Evolutionary conservation across 2,329 filamentous ascomycete genomes (phyloP).

Genomic region (Neoarthrinium moseri): DNA sequence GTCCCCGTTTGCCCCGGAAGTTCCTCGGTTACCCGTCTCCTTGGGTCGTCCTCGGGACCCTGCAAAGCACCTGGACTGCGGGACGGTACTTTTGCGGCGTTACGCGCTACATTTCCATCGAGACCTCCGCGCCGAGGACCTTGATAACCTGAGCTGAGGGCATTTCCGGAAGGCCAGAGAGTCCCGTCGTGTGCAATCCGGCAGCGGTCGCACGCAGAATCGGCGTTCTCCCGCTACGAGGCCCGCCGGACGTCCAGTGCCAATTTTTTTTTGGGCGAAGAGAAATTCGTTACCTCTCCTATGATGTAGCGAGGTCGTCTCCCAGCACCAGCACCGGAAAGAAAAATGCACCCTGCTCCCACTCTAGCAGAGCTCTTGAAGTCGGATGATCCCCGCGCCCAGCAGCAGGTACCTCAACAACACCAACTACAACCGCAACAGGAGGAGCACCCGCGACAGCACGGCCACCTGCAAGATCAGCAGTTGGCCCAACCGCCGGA

Average conservation of each 20-base stretch:
- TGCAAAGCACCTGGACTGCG: background rate
- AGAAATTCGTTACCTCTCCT: conserved; percentile 3
- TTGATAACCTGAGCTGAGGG: no score
- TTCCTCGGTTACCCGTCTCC: conserved; percentile 4
- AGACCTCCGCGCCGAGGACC: no score
- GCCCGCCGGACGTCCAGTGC: no score
- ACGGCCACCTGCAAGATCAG: conserved; percentile 9
- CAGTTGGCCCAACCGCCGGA: conserved; percentile 1
- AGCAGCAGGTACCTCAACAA: conserved; percentile 17
- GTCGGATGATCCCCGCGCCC: conserved; percentile 28
- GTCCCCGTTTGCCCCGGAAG: background rate
- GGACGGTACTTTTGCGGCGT: no score
- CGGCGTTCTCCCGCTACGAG: background rate
- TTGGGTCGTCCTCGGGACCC: background rate
- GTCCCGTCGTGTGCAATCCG: no score
- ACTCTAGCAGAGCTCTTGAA: conserved; percentile 33
- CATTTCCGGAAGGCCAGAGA: no score
- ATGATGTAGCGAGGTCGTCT: conserved; percentile 7
- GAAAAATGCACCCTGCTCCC: conserved; percentile 32
- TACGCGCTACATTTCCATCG: background rate
- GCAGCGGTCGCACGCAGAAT: background rate
- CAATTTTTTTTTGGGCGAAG: background rate
- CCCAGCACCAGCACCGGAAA: conserved; percentile 1
- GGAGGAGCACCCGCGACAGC: conserved; percentile 16
- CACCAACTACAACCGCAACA: conserved; percentile 17